Percentiles rank a stretch among this genome's conserved stretches.
These are phyloP conservation scores for Podila epicladia DNA, from an alignment of 192 early-diverging fungal species.

Conservation along the genomic window DNA sequence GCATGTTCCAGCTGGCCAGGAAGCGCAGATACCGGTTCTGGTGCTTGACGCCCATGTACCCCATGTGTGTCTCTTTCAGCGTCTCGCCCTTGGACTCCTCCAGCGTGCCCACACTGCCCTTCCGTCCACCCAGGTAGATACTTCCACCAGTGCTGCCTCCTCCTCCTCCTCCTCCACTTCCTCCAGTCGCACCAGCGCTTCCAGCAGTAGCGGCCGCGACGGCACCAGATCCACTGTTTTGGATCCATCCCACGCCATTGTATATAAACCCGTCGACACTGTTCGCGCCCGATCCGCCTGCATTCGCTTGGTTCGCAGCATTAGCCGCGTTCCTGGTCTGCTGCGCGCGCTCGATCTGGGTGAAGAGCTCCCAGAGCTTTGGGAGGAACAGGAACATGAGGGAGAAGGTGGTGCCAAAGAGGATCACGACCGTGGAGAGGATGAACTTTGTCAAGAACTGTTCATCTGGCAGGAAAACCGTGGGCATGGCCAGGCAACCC, in stretches of 20 bases:
- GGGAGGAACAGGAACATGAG: slow-evolving; percentile 59
- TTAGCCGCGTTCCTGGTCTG: neutral
- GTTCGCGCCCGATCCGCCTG: slow-evolving; percentile 1
- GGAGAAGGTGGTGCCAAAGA: slow-evolving; percentile 60
- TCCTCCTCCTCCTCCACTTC: neutral
- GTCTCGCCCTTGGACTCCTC: slow-evolving; percentile 17
- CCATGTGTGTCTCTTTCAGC: slow-evolving; percentile 53
- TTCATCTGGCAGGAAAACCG: slow-evolving; percentile 42
- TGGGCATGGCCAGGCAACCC: slow-evolving; percentile 54
- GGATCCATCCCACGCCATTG: slow-evolving; percentile 14
- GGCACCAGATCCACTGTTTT: slow-evolving; percentile 11
- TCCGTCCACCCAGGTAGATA: slow-evolving; percentile 22
- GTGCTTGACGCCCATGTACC: slow-evolving; percentile 55
- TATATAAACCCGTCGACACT: slow-evolving; percentile 30
- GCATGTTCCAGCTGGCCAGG: slow-evolving; percentile 60
- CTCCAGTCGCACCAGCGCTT: neutral
- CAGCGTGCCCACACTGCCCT: slow-evolving; percentile 16
- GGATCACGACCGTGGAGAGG: slow-evolving; percentile 49
- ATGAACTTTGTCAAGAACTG: slow-evolving; percentile 59
- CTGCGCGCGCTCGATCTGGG: slow-evolving; percentile 18
- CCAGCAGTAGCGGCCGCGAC: neutral
- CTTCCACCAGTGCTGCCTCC: slow-evolving; percentile 15
- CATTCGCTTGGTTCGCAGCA: neutral
- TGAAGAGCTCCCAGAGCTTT: slow-evolving; percentile 54
- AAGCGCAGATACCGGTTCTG: slow-evolving; percentile 57